Base-by-base conservation (phyloP, 257 asterid species). In the Datura wrightii region DNA sequence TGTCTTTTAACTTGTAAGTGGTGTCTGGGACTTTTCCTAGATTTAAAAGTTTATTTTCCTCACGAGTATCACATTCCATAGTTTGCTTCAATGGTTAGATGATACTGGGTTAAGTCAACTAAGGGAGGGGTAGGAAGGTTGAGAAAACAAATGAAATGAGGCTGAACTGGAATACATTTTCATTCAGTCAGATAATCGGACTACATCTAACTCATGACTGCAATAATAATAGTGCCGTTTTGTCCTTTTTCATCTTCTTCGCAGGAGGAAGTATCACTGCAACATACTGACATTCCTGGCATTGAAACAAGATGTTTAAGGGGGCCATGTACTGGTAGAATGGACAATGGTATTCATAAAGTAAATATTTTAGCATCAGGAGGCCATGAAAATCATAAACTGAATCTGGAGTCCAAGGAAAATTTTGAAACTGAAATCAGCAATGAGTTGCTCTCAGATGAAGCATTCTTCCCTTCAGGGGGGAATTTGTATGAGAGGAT, bases 241-340 rank as follows among this genome's bases (percentile, higher is more conserved):
- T 74, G 81, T 79, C 15, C 63, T 10, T 48, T 87, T 76, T 66
- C 79, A 71, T 86, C 82, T 84, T 50, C 70, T 58, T 71, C 85
- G 90, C 89, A 92, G 93, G 88, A 84, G 50, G 66, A 46, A 42
- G 24, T 19, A 34, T 80, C 85, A 7, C 86, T 66, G 63, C 79
- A 79, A 76, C 55, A 74, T 53, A 79, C 74, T 7, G 84, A 79
- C 84, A 59, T 37, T 71, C 79, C 82, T 37, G 88, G 82, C 16
- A 58, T 71, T 85, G 89, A 83, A 71, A 72, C 14, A 55, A 85
- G 37, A 81, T 60, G 66, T 79, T 74, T 80, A 2, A 80, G 46
- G 69, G 69, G 80, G 8, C 85, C 83, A 63, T 74, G 56, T 24
- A n/a, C 72, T 41, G 67, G 84, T 42, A 37, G 54, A 79, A 50